A percentile compares a stretch with the other conserved stretches of the same genome.
These are phyloP conservation scores for Neurospora sp. DNA, from an alignment of 495 filamentous ascomycete species.

Conservation along the genomic window DNA sequence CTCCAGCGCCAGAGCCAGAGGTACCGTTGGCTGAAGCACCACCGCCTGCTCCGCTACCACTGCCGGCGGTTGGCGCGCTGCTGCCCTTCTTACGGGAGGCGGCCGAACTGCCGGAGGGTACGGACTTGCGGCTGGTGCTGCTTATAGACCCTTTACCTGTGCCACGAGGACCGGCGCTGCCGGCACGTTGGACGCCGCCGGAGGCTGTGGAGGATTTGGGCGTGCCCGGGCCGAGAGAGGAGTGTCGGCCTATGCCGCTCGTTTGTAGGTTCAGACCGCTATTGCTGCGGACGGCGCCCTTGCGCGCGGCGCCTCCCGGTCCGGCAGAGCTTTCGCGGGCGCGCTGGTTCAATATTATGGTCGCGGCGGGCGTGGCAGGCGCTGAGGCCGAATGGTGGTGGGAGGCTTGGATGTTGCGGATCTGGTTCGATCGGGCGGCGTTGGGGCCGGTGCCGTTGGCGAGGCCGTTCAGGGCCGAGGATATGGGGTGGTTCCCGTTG, in stretches of 20 bases:
- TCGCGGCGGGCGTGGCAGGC: slow-evolving; percentile 55
- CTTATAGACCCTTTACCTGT: slow-evolving; percentile 37
- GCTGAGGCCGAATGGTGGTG: slow-evolving; percentile 43
- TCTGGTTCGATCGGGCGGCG: slow-evolving; percentile 23
- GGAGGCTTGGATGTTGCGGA: slow-evolving; percentile 29
- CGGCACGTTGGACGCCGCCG: slow-evolving; percentile 46
- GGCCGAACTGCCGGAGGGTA: slow-evolving; percentile 48
- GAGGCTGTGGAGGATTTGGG: slow-evolving; percentile 61
- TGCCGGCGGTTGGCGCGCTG: slow-evolving; percentile 39
- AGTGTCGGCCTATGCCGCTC: slow-evolving; percentile 65
- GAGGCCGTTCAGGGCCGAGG: slow-evolving; percentile 37
- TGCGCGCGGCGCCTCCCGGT: slow-evolving; percentile 45
- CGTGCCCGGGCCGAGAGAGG: slow-evolving; percentile 73
- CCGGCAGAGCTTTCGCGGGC: slow-evolving; percentile 71
- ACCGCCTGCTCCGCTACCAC: slow-evolving; percentile 18
- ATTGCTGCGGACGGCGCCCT: slow-evolving; percentile 65
- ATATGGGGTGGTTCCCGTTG: slow-evolving; percentile 30
- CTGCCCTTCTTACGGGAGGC: slow-evolving; percentile 41
- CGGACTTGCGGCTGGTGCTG: slow-evolving; percentile 40
- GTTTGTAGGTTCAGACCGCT: slow-evolving; percentile 56
- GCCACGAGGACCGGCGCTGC: slow-evolving; percentile 59
- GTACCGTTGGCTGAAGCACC: not conserved
- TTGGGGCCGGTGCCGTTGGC: slow-evolving; percentile 30
- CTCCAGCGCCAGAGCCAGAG: not conserved
- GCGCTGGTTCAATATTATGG: slow-evolving; percentile 45